Evolutionary conservation across 768 basidiomycete species (phyloP).

Genomic region (Termitomyces sp.): DNA sequence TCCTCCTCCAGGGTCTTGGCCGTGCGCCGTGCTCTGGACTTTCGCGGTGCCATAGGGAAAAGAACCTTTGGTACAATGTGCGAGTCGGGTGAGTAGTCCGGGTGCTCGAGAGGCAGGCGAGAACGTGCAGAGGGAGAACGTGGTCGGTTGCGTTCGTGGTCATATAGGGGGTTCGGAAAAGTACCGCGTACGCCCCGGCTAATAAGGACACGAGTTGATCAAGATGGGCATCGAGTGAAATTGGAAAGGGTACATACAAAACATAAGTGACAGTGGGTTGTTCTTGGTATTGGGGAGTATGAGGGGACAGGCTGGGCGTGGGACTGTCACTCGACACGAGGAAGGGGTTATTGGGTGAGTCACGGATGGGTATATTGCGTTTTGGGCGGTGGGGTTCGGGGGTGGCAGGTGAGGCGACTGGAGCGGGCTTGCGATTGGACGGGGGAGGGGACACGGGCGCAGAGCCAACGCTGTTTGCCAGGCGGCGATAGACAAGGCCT

Average conservation of each 20-base stretch:
- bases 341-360: slow-evolving; percentile 73
- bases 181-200: slow-evolving; percentile 65
- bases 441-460: slow-evolving; percentile 64
- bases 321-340: slow-evolving; percentile 31
- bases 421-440: slow-evolving; percentile 40
- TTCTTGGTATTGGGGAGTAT: slow-evolving; percentile 37
- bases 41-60: slow-evolving; percentile 34
- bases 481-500: slow-evolving; percentile 30
- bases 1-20: slow-evolving; percentile 6
- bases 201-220: slow-evolving; percentile 3
- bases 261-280: slow-evolving; percentile 65
- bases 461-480: slow-evolving; percentile 18
- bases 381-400: slow-evolving; percentile 21
- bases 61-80: slow-evolving; percentile 52
- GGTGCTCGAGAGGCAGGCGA: slow-evolving; percentile 52
- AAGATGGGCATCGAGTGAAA: not conserved
- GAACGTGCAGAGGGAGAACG: slow-evolving; percentile 41
- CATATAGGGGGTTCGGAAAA: slow-evolving; percentile 61
- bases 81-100: slow-evolving; percentile 56
- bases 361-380: slow-evolving; percentile 31
- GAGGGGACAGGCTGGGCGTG: slow-evolving; percentile 24
- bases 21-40: slow-evolving; percentile 2
- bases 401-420: slow-evolving; percentile 34
- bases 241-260: slow-evolving; percentile 44
- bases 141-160: slow-evolving; percentile 34